Conservation (phyloP, 2,329 filamentous ascomycete species). For the Gnomoniopsis smithogilvyi region DNA sequence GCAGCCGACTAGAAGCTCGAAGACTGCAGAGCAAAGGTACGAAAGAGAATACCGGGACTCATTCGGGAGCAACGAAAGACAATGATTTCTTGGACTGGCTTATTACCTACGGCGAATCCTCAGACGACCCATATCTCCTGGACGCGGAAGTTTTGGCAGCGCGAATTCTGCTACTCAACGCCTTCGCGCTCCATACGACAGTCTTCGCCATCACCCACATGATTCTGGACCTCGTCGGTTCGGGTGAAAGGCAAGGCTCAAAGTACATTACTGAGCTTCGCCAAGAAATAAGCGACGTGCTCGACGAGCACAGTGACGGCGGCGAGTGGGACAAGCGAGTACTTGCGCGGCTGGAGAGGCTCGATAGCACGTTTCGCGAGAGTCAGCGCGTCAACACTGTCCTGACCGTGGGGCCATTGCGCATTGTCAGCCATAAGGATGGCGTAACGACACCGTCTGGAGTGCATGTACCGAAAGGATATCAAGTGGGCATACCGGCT, state of each 20-base stretch:
- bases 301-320: not conserved
- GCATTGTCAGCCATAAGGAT: slow-evolving; percentile 29
- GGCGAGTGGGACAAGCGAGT: slow-evolving; percentile 32
- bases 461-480: slow-evolving; percentile 30
- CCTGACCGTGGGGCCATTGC: slow-evolving; percentile 33
- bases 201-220: slow-evolving; percentile 13
- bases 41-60: not conserved
- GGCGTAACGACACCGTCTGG: slow-evolving; percentile 32
- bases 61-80: not conserved
- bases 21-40: not conserved
- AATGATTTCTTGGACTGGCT: slow-evolving; percentile 13
- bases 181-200: slow-evolving; percentile 12
- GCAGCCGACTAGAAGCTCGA: not conserved
- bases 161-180: slow-evolving; percentile 12
- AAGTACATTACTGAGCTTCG: slow-evolving; percentile 5
- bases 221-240: slow-evolving; percentile 12
- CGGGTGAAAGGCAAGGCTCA: slow-evolving; percentile 3
- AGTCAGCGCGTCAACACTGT: slow-evolving; percentile 37
- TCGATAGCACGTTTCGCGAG: slow-evolving; percentile 40
- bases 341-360: slow-evolving; percentile 31
- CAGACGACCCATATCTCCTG: slow-evolving; percentile 9
- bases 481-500: slow-evolving; percentile 34
- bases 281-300: slow-evolving; percentile 9
- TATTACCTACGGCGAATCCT: slow-evolving; percentile 6
- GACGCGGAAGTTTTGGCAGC: slow-evolving; percentile 10